These are phyloP conservation scores for Nicotiana benthamiana DNA, from an alignment of 257 asterid species.

Conservation along the genomic window DNA sequence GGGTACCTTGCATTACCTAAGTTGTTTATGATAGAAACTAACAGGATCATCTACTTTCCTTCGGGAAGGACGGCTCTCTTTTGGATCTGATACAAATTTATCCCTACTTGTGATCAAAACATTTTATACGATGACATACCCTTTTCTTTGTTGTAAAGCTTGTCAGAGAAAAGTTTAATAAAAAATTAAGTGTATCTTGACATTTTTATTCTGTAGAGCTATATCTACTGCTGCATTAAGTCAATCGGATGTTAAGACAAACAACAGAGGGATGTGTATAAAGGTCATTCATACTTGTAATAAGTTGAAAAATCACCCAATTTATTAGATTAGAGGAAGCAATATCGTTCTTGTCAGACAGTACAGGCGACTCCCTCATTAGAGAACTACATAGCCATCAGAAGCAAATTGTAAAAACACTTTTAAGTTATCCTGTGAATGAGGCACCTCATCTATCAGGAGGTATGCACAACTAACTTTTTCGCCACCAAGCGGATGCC, in stretches of 20 bases:
- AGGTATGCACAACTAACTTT: slow-evolving; percentile 48
- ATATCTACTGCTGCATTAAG: not conserved
- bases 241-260: not conserved
- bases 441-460: slow-evolving; percentile 11
- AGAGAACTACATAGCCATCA: not conserved
- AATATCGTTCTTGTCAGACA: not conserved
- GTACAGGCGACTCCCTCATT: not conserved
- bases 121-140: not conserved
- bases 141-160: not conserved
- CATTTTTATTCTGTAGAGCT: not conserved
- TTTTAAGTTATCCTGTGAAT: not conserved
- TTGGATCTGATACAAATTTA: not conserved
- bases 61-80: no score
- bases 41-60: no score
- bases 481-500: slow-evolving; percentile 80
- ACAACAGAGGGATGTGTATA: not conserved
- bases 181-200: not conserved
- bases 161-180: not conserved
- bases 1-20: no score
- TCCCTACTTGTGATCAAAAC: not conserved
- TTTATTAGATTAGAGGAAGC: not conserved
- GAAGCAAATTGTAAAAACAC: not conserved
- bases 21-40: no score
- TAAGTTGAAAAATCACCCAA: slow-evolving; percentile 3
- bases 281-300: not conserved